Conservation (phyloP, 306 rosid genomes). For the Prunus dulcis region DNA sequence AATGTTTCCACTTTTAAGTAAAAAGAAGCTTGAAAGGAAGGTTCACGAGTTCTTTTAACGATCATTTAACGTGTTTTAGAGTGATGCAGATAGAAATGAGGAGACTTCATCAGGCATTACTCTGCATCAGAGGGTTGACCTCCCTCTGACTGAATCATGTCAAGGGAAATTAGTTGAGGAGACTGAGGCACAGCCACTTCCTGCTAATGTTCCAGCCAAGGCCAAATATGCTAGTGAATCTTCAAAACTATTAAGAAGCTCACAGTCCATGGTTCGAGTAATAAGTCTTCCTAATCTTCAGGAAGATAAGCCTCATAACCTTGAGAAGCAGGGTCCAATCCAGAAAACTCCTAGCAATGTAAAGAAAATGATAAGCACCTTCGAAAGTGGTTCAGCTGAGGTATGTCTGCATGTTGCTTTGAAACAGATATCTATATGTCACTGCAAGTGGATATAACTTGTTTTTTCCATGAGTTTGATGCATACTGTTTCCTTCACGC, state of each 20-base stretch:
- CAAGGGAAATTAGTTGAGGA: constrained; percentile 26
- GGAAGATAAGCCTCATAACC: constrained; percentile 14
- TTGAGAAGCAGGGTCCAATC: constrained; percentile 13
- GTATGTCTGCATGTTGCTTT: constrained; percentile 37
- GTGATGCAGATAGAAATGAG: constrained; percentile 54
- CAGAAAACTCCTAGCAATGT: constrained; percentile 53
- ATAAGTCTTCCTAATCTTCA: constrained; percentile 23
- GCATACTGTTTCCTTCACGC: constrained; percentile 22
- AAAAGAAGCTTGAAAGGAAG: constrained; percentile 22
- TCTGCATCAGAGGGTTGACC: constrained; percentile 23
- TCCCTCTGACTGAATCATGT: constrained; percentile 22
- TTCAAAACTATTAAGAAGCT: constrained; percentile 20
- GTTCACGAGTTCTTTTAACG: constrained; percentile 44
- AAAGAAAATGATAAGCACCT: constrained; percentile 66
- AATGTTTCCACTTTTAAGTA: constrained; percentile 8
- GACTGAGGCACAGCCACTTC: constrained; percentile 30
- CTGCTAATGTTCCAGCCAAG: constrained; percentile 22
- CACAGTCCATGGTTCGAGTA: constrained; percentile 21
- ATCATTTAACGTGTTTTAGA: constrained; percentile 61
- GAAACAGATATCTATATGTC: constrained; percentile 12
- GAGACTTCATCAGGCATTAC: constrained; percentile 38
- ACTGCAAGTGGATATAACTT: constrained; percentile 7
- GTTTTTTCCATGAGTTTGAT: constrained; percentile 7
- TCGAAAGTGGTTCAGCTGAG: constrained; percentile 66
- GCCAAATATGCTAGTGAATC: constrained; percentile 26